Conservation (phyloP, 139 green algal genomes). For the Picochlorum sp. region DNA sequence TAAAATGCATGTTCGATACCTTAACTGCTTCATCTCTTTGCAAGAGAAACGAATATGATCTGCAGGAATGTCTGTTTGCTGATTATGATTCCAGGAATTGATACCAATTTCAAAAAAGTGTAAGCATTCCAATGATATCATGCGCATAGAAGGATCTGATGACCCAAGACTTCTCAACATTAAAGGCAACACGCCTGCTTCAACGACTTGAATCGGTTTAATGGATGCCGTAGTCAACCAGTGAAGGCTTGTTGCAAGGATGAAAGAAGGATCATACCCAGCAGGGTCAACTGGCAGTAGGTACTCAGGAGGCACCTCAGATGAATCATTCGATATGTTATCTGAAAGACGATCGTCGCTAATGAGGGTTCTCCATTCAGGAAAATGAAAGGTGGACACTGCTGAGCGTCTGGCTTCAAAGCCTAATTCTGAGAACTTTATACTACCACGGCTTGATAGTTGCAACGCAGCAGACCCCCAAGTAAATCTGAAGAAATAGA, state of each 20-base stretch:
- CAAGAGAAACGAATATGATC: too few relatives aligned
- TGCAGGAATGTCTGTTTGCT: not conserved
- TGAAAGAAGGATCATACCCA: conserved; percentile 40
- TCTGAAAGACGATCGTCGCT: not conserved
- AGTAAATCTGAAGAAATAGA: conserved; percentile 13
- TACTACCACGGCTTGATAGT: not conserved
- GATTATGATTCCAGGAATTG: not conserved
- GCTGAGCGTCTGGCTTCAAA: conserved; percentile 23
- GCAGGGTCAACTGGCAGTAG: conserved; percentile 3
- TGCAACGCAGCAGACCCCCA: conserved; percentile 17
- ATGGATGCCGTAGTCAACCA: conserved; percentile 19
- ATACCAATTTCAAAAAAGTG: not conserved
- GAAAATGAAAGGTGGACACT: conserved; percentile 30
- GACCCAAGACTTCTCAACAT: conserved; percentile 32
- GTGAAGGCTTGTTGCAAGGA: conserved; percentile 33
- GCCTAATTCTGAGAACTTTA: not conserved
- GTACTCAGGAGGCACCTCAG: not conserved
- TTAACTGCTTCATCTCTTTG: too few relatives aligned
- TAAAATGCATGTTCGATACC: too few relatives aligned
- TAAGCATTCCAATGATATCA: conserved; percentile 12
- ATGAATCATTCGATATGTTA: not conserved
- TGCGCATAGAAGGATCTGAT: conserved; percentile 20
- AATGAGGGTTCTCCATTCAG: conserved; percentile 23
- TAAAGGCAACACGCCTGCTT: conserved; percentile 35
- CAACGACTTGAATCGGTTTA: conserved; percentile 7